Evolutionary conservation across 1,139 yeast genomes (phyloP), one percentile per base, ranked within the genome.

Genomic region (Yamadazyma triangularis): DNA sequence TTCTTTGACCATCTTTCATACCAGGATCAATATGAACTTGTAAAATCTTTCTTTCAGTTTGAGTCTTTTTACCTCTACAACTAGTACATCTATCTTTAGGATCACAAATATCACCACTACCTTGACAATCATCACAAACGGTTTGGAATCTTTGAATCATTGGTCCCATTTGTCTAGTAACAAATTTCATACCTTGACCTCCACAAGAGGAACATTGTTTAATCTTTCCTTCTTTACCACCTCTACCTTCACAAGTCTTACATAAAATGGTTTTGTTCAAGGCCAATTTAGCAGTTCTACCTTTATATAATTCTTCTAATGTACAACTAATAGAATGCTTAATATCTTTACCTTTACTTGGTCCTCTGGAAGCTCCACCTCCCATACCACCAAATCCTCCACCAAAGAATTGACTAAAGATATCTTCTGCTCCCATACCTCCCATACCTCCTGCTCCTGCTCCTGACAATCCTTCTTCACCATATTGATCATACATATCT

Each of bases 141-240:
- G 95, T 81, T 69, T 91, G 98, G 78, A 85, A 85, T 72, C 96
- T 81, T 70, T 91, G 99, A 53, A 91, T 83, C 93, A 91, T 88
- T 44, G 96, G 96, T 47, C 99, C 99, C 96, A 91, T 89, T 64
- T 91, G 97, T 70, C 96, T 85, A 36, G 96, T 87, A 48, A 89
- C 83, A 48, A 91, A 83, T 63, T 79, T 86, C 62, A 83, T 70
- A 76, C 99, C 99, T 51, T 76, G 74, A 64, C 99, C 99, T 42
- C 60, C 62, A 79, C 99, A 91, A 28, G 79, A 62, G 35, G 79
- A 47, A 79, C 99, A 91, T 52, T 80, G 79, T 70, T 83, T 84
- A 47, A 89, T 94, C 39, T 87, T 73, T 39, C 94, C 95, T 47
- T 79, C 87, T 57, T 87, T 87, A 64, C 98, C 98, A 59, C 99